These are phyloP conservation scores for Euryodendron excelsum DNA, from an alignment of 148 eudicot species.

Conservation along the genomic window DNA sequence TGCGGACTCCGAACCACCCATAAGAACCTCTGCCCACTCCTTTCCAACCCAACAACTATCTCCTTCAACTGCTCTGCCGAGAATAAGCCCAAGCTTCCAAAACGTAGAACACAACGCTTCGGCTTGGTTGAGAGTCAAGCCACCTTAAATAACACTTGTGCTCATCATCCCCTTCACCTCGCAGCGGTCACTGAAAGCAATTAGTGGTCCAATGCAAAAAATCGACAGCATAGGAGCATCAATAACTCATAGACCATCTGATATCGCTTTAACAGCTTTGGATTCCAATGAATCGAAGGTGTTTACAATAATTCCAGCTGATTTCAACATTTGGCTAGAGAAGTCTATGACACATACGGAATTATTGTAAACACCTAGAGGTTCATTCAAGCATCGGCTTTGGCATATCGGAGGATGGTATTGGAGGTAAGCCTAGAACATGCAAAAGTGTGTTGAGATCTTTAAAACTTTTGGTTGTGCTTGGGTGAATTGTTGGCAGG, in stretches of 20 bases:
- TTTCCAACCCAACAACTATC: slow-evolving; percentile 34
- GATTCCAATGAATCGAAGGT: slow-evolving; percentile 26
- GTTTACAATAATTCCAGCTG: slow-evolving; percentile 26
- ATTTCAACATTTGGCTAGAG: background rate
- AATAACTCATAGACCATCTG: slow-evolving; percentile 21
- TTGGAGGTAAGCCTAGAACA: slow-evolving; percentile 17
- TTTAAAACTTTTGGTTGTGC: background rate
- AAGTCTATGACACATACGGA: slow-evolving; percentile 13
- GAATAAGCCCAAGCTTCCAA: slow-evolving; percentile 30
- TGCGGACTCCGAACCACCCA: slow-evolving; percentile 39
- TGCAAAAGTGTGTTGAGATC: slow-evolving; percentile 5
- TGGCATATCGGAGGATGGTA: slow-evolving; percentile 17
- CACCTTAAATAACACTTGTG: slow-evolving; percentile 29
- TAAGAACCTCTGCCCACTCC: slow-evolving; percentile 28
- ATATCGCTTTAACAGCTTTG: slow-evolving; percentile 14
- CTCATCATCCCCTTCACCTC: background rate
- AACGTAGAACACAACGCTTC: slow-evolving; percentile 34
- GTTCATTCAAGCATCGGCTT: slow-evolving; percentile 8
- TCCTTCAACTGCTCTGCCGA: slow-evolving; percentile 24
- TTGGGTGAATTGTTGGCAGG: slow-evolving; percentile 10
- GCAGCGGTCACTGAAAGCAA: background rate
- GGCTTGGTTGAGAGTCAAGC: slow-evolving; percentile 33
- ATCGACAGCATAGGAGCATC: slow-evolving; percentile 21
- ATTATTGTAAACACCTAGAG: background rate
- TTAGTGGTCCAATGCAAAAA: slow-evolving; percentile 28